These are phyloP conservation scores for Cyberlindnera xishuangbannaensis DNA, from an alignment of 805 yeast species.

Conservation along the genomic window DNA sequence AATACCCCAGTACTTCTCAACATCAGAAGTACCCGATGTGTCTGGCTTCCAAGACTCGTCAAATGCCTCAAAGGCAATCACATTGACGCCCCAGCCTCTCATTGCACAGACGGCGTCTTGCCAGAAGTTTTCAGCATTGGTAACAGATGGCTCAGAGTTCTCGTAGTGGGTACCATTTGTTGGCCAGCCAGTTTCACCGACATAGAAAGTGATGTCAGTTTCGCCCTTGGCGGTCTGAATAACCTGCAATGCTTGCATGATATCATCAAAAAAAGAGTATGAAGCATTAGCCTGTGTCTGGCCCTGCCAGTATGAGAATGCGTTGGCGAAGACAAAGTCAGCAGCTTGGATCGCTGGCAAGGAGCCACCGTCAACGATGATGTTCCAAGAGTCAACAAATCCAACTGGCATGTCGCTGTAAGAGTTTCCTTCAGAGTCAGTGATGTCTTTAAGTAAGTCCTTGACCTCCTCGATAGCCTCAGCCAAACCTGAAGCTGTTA, in stretches of 20 bases:
- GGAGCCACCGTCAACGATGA: slow-evolving; percentile 73
- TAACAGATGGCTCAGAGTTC: slow-evolving; percentile 57
- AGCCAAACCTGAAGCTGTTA: slow-evolving; percentile 73
- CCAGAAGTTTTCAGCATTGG: slow-evolving; percentile 79
- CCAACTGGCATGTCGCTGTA: slow-evolving; percentile 75
- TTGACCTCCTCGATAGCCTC: slow-evolving; percentile 57
- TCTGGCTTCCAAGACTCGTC: slow-evolving; percentile 97
- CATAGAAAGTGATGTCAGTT: slow-evolving; percentile 85
- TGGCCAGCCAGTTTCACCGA: slow-evolving; percentile 98
- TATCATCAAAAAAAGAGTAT: slow-evolving; percentile 91
- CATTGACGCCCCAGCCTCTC: slow-evolving; percentile 94
- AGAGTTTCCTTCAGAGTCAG: slow-evolving; percentile 77
- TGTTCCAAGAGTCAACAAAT: slow-evolving; percentile 94
- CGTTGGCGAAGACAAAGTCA: slow-evolving; percentile 87
- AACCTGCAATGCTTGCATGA: slow-evolving; percentile 92
- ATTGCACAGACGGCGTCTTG: slow-evolving; percentile 85
- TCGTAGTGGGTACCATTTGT: slow-evolving; percentile 74
- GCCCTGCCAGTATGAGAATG: slow-evolving; percentile 99
- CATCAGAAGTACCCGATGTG: slow-evolving; percentile 78
- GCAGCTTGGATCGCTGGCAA: slow-evolving; percentile 69
- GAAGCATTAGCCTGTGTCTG: slow-evolving; percentile 79
- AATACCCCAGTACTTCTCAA: slow-evolving; percentile 95
- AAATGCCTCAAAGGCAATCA: slow-evolving; percentile 87
- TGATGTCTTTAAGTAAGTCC: slow-evolving; percentile 50
- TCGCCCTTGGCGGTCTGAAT: slow-evolving; percentile 84